These are phyloP conservation scores for Komagataella kurtzmanii DNA, from an alignment of 805 yeast species.

Conservation along the genomic window DNA sequence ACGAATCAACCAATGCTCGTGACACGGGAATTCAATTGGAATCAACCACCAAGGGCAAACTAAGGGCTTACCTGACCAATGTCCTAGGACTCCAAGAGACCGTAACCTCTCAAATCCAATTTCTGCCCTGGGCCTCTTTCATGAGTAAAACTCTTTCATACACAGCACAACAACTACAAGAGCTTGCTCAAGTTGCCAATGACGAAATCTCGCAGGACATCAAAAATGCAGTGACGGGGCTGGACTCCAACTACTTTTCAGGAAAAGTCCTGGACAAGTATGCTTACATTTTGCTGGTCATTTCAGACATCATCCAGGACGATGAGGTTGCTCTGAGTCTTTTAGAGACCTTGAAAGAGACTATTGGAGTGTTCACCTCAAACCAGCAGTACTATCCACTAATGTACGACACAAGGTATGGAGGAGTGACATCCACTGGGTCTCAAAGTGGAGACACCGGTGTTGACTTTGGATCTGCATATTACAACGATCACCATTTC, in stretches of 20 bases:
- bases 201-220: conserved; percentile 31
- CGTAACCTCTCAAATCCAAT: conserved; percentile 24
- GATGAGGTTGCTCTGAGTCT: conserved; percentile 34
- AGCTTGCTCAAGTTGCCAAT: conserved; percentile 31
- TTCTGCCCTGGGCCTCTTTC: conserved; percentile 10
- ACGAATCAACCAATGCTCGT: conserved; percentile 17
- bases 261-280: conserved; percentile 46
- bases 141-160: conserved; percentile 18
- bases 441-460: conserved; percentile 28
- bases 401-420: conserved; percentile 39
- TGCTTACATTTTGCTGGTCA: conserved; percentile 39
- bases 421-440: conserved; percentile 43
- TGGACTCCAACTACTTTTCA: conserved; percentile 31
- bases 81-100: conserved; percentile 23
- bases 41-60: conserved; percentile 38
- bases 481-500: conserved; percentile 45
- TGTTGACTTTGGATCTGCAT: conserved; percentile 35
- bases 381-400: conserved; percentile 36
- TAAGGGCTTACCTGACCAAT: conserved; percentile 30
- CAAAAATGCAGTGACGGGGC: conserved; percentile 20
- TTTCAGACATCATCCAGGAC: conserved; percentile 29
- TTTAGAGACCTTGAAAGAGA: conserved; percentile 29
- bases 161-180: conserved; percentile 26
- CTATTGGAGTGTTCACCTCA: conserved; percentile 24
- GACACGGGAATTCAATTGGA: conserved; percentile 28